phyloP scores from a whole-genome alignment of 2,329 filamentous ascomycete species.

The Fusarium oligoseptatum region DNA sequence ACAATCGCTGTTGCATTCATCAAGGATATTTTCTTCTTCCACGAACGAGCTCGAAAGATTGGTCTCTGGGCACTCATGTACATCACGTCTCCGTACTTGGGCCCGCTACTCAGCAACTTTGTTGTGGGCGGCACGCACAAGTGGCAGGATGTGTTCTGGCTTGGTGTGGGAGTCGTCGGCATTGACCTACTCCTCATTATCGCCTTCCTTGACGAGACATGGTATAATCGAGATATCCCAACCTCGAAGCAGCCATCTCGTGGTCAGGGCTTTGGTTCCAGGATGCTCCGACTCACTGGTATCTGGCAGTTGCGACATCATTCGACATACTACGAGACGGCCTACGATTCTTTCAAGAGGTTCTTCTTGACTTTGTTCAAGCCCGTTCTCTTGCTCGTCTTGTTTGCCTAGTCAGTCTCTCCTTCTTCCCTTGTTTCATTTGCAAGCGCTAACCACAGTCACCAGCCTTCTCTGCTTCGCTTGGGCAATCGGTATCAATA shows the following conservation, averaged over 20 bases:
- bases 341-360: slow-evolving; percentile 21
- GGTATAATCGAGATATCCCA: slow-evolving; percentile 60
- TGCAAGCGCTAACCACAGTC: not conserved
- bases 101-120: slow-evolving; percentile 62
- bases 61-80: slow-evolving; percentile 61
- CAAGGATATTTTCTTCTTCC: slow-evolving; percentile 72
- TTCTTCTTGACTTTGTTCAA: slow-evolving; percentile 30
- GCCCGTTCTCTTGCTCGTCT: slow-evolving; percentile 23
- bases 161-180: slow-evolving; percentile 57
- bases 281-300: slow-evolving; percentile 40
- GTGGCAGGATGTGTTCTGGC: slow-evolving; percentile 64
- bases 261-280: slow-evolving; percentile 44
- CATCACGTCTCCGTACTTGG: slow-evolving; percentile 59
- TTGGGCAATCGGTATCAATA: slow-evolving; percentile 69
- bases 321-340: slow-evolving; percentile 33
- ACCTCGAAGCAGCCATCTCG: slow-evolving; percentile 52
- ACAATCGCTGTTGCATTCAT: slow-evolving; percentile 64
- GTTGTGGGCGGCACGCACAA: slow-evolving; percentile 58
- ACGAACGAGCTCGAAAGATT: slow-evolving; percentile 65
- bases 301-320: slow-evolving; percentile 26
- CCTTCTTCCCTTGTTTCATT: too few species aligned
- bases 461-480: slow-evolving; percentile 55
- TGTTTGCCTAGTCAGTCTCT: slow-evolving; percentile 25
- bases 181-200: slow-evolving; percentile 55
- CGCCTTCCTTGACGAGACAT: slow-evolving; percentile 62